Evolutionary conservation across 2,329 filamentous ascomycete species (phyloP), one percentile per base, ranked within the genome.

Genomic region (Stemphylium beticola): DNA sequence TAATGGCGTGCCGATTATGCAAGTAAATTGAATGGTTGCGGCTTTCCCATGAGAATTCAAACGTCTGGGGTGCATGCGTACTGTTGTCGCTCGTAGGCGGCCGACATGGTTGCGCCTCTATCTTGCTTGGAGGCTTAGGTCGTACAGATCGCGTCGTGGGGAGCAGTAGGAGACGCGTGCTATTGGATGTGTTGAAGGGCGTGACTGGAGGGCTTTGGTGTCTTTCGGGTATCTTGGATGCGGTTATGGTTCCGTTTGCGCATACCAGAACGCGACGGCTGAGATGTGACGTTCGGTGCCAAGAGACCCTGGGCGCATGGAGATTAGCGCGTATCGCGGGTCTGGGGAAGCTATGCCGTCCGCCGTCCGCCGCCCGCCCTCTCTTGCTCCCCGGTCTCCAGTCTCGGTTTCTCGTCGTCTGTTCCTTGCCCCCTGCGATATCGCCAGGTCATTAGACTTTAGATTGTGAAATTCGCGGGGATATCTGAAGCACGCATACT

Each of bases 41-140:
- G 22, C n/a, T n/a, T n/a, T n/a, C n/a, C n/a, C n/a, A n/a, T n/a
- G n/a, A n/a, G n/a, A n/a, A n/a, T n/a, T n/a, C n/a, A n/a, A n/a
- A n/a, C n/a, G n/a, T n/a, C n/a, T n/a, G n/a, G n/a, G 9, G 10
- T 29, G 26, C 26, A 29, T 29, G 26, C 26, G 26, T 29, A 29
- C 26, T 85, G 74, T 78, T 85, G 83, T 66, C 82, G 81, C 66
- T 84, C 82, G 76, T 84, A 85, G 64, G 82, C 79, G 73, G 84
- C 81, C 20, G 82, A 82, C 82, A 83, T 85, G 43, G 55, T 76
- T 47, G 44, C 17, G 39, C 37, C 24, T 9, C 37, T 22, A 22
- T 31, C 26, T 7, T 18, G 34, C 22, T 31, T 38, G 22, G 12
- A 9, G 10, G 2, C 26, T 2, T 24, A 32, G 24, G 36, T 4